phyloP scores from a whole-genome alignment of 169 alveolate species.

The Besnoitia besnoiti region DNA sequence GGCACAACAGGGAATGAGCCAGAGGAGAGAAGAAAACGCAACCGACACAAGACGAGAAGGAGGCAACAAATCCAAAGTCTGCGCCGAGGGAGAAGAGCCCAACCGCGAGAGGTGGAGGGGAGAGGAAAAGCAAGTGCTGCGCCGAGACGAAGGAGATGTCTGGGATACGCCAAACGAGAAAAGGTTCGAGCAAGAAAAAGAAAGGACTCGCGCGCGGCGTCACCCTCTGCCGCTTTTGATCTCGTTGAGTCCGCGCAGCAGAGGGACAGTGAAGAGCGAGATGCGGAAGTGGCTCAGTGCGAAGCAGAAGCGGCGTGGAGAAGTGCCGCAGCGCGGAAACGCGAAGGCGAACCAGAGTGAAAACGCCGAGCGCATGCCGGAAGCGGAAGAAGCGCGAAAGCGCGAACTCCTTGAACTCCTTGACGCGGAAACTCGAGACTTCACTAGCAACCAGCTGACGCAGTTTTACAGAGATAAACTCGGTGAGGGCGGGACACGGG shows the following conservation, averaged over 20 bases:
- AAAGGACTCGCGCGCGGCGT: no score
- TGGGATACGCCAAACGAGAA: no score
- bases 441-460: neutral
- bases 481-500: neutral
- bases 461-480: neutral
- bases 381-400: neutral
- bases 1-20: no score
- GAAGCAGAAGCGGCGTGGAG: neutral
- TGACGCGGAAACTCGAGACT: neutral
- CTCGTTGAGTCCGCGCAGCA: neutral
- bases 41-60: neutral
- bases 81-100: no score
- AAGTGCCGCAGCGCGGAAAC: neutral
- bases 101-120: no score
- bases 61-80: neutral
- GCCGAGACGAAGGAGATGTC: no score
- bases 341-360: neutral
- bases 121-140: no score
- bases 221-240: neutral
- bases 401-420: neutral
- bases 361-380: neutral
- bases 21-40: neutral
- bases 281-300: constrained; percentile 9
- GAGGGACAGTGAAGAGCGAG: neutral
- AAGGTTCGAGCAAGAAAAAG: no score